Percentiles rank a stretch among this genome's conserved stretches.
Evolutionary conservation across 148 eudicot genomes (phyloP).

Genomic region (Chenopodium suecicum): DNA sequence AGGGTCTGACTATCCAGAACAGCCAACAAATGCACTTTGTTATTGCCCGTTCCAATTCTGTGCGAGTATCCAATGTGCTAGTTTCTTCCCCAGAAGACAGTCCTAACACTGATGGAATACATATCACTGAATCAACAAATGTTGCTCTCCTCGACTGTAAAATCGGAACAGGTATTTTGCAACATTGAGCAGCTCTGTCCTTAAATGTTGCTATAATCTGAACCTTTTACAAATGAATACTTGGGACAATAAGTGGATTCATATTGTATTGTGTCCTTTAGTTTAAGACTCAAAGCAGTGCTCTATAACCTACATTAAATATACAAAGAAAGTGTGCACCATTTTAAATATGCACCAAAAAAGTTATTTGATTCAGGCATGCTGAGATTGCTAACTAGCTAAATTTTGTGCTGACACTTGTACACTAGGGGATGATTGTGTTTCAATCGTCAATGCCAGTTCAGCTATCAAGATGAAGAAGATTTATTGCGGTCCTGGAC

Average conservation of each 20-base stretch:
- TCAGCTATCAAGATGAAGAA: conserved; percentile 92
- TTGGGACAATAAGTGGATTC: neutral
- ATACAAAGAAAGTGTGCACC: neutral
- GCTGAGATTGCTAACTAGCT: conserved; percentile 2
- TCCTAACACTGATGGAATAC: conserved; percentile 99
- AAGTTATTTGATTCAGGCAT: neutral
- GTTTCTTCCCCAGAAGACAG: conserved; percentile 93
- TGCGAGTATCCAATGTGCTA: conserved; percentile 53
- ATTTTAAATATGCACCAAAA: neutral
- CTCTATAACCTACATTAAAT: neutral
- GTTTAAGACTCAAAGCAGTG: neutral
- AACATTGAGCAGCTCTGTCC: conserved; percentile 19
- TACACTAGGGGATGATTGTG: conserved; percentile 85
- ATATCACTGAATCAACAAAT: conserved; percentile 70
- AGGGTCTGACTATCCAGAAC: conserved; percentile 77
- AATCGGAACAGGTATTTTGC: conserved; percentile 77
- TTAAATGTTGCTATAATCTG: neutral
- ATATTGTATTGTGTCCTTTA: neutral
- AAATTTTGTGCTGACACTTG: neutral
- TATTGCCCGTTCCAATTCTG: conserved; percentile 57
- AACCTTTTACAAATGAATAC: neutral
- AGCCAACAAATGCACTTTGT: conserved; percentile 96
- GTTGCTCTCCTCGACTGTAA: conserved; percentile 71
- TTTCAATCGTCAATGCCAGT: conserved; percentile 87
- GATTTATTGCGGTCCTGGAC: conserved; percentile 94